Base-by-base conservation (phyloP, 1,284 basidiomycete species). In the Pseudozyma sp. region DNA sequence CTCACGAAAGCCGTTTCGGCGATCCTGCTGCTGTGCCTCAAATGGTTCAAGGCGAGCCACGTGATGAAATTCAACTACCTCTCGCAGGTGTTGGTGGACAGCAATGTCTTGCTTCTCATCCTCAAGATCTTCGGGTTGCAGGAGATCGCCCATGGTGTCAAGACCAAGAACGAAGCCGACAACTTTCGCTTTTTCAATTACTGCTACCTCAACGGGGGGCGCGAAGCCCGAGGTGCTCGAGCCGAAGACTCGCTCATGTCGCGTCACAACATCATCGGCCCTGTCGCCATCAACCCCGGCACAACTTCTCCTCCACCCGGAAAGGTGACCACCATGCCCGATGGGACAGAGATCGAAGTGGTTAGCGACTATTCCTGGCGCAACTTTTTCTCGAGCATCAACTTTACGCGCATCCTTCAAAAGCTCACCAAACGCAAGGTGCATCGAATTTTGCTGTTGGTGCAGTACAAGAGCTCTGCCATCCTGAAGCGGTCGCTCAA, bases 21-120 rank as follows among this genome's bases (percentile, higher is more conserved):
- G 1, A 97, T 99, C 70, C 85, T 99, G 16, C 86, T 99, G 1
- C 86, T 98, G 42, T 89, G 92, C 4, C 85, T 99, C 72, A 97
- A 97, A 84, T 99, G 97, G 97, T 97, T 98, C 88, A 99, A 98
- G 85, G 92, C 92, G 19, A 79, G 75, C 43, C 81, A 99, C 86
- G 91, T 92, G 34, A 95, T 99, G 92, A 99, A 99, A 84, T 98
- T 97, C 84, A 95, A 99, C 85, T 94, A 97, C 85, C 88, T 99
- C 34, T 94, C 94, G 7, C 95, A 97, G 85, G 89, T 95, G 30
- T 87, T 99, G 9, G 90, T 99, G 51, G 97, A 99, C 81, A 95
- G 94, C 19, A 99, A 99, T 82, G 97, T 94, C 81, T 86, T 98
- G 5, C 87, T 99, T 35, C 88, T 99, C 30, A 93, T 99, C 54